Base-by-base conservation (phyloP, 768 basidiomycete species). In the Lactarius deliciosus region DNA sequence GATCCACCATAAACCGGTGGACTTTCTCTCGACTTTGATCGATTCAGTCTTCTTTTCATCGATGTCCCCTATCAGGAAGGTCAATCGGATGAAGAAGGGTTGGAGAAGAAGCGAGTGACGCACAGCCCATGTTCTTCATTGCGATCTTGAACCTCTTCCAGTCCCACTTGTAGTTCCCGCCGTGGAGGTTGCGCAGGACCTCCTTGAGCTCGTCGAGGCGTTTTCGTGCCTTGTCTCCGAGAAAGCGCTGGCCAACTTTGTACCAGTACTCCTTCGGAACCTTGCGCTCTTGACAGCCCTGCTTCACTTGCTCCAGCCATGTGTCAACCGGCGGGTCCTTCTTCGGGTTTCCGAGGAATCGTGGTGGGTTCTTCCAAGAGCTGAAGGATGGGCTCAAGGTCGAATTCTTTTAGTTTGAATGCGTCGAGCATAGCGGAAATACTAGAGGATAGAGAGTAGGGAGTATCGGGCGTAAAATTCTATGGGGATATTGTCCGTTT, bases 111-210 rank as follows among this genome's bases (percentile, higher is more conserved):
- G 41, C 34, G 25, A 66, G 50, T 36, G 36, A 82, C 91, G 75
- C 72, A 92, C 91, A 92, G 55, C 90, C 88, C 89, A 92, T 89
- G 75, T 85, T 92, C 65, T 81, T 78, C 85, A 92, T 87, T 4
- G 90, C 91, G 61, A 89, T 80, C 76, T 82, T 86, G 78, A 88
- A 92, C 71, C 85, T 89, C 78, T 91, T 90, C 91, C 91, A 92
- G 68, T 83, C 87, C 91, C 91, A 92, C 59, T 85, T 80, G 73
- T 92, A 92, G 71, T 85, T 87, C 16, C 89, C 89, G 13, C 89
- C 90, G 68, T 91, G 83, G 69, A 92, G 83, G 73, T 89, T 85
- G 47, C 82, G 79, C 79, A 92, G 83, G 65, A 92, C 88, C 54
- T 82, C 82, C 76, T 90, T 90, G 65, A 92, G 77, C 72, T 91